Evolutionary conservation across 768 basidiomycete genomes (phyloP), one percentile per base, ranked within the genome.

Genomic region (Phallus indusiatus): DNA sequence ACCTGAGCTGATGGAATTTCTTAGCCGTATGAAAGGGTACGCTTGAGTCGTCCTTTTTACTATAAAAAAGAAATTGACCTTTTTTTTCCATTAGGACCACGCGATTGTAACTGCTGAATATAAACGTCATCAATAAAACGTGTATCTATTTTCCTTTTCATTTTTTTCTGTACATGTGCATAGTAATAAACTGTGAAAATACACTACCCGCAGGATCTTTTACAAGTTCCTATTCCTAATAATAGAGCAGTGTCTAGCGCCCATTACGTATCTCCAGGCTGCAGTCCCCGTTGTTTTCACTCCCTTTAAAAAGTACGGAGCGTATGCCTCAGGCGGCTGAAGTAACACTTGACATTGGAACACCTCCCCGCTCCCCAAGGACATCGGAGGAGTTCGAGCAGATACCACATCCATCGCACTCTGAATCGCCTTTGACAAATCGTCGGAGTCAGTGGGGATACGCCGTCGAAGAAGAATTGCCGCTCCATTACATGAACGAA

Each of bases 61-160:
- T 48, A 20, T 54, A n/a, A n/a, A n/a, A n/a, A n/a, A n/a, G n/a
- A n/a, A n/a, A 17, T 46, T 21, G 24, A 17, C 33, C 37, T 50
- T 60, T 54, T 57, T 28, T 28, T 28, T 28, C 7, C 4, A 28
- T 3, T 80, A 90, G 68, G 90, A 91, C 66, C 90, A 93, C 65
- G 90, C 90, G 2, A 93, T 93, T 88, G 88, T 93, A 20, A 81
- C 86, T 60, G 89, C 80, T 14, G 70, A 73, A 34, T 82, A 82
- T 67, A 66, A 74, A 60, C 73, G 81, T 60, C 76, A 81, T 69
- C 55, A 52, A 56, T 28, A 57, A n/a, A 55, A 61, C 62, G 65
- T 74, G 69, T 33, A 47, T 52, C 36, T 52, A 28, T 61, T 61
- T 20, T 54, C 37, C 18, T 21, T 53, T 52, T n/a, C n/a, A n/a